Conservation (phyloP, 2,329 filamentous ascomycete species). For the Fusarium mangiferae region DNA sequence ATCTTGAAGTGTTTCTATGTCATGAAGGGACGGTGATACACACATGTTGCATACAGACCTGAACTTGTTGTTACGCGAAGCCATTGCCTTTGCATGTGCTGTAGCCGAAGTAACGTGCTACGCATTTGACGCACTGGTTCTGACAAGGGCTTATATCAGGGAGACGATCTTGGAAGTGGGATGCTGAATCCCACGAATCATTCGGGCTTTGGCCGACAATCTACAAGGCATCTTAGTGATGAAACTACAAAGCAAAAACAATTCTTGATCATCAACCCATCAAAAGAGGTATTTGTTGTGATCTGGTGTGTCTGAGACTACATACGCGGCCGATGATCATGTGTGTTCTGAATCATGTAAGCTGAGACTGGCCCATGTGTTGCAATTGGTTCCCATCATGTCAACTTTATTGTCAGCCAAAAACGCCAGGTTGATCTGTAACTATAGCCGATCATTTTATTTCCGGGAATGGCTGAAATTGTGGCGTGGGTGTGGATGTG, state of each 20-base stretch:
- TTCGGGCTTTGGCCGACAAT: constrained; percentile 1
- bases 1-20: not conserved
- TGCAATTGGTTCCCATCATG: constrained; percentile 1
- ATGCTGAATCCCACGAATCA: constrained; percentile 2
- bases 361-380: constrained; percentile 1
- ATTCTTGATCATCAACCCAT: not conserved
- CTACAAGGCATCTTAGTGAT: not conserved
- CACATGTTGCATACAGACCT: not conserved
- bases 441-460: not conserved
- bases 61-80: not conserved
- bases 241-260: not conserved
- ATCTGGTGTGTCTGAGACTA: constrained; percentile 6
- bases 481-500: not conserved
- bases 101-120: not conserved
- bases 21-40: not conserved
- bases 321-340: constrained; percentile 18
- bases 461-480: not conserved
- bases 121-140: constrained; percentile 3
- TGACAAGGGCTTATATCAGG: constrained; percentile 20
- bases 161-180: not conserved
- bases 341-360: constrained; percentile 8
- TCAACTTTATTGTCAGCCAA: not conserved
- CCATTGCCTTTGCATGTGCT: not conserved
- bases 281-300: constrained; percentile 4
- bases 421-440: not conserved